These are phyloP conservation scores for Arabidopsis suecica DNA, from an alignment of 345 rosid species.

Conservation along the genomic window DNA sequence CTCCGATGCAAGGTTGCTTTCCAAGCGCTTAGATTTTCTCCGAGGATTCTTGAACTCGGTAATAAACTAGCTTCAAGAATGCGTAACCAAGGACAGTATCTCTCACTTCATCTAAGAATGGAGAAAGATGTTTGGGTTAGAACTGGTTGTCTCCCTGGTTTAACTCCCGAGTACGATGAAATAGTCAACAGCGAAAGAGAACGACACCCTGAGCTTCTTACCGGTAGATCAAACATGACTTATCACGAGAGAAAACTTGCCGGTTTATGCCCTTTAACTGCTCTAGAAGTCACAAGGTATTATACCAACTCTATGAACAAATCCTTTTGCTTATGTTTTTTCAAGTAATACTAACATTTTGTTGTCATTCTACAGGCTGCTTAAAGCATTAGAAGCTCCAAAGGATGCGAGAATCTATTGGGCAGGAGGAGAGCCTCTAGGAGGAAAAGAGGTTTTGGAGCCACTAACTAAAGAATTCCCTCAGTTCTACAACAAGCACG, in stretches of 20 bases:
- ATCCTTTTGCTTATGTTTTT: not conserved
- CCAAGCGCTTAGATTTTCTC: constrained; percentile 84
- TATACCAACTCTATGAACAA: not conserved
- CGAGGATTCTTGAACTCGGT: constrained; percentile 74
- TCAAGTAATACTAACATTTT: not conserved
- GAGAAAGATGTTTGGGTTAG: constrained; percentile 99
- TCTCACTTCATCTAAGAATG: constrained; percentile 88
- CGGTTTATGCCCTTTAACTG: constrained; percentile 92
- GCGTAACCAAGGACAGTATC: constrained; percentile 80
- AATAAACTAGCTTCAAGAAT: constrained; percentile 81
- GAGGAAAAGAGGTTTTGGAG: constrained; percentile 77
- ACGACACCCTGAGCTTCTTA: constrained; percentile 84
- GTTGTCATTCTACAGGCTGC: constrained; percentile 60
- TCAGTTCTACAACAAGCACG: constrained; percentile 82
- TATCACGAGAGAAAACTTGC: constrained; percentile 80
- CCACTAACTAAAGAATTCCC: constrained; percentile 76
- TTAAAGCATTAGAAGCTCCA: constrained; percentile 92
- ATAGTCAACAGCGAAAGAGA: constrained; percentile 75
- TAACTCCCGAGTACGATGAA: constrained; percentile 72
- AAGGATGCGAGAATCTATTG: constrained; percentile 74
- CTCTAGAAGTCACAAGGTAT: constrained; percentile 87
- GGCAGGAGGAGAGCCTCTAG: constrained; percentile 98
- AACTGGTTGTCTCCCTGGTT: constrained; percentile 93
- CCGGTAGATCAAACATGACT: constrained; percentile 93
- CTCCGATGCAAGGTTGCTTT: constrained; percentile 98